Base-by-base conservation (phyloP, 1,284 basidiomycete species). In the Puccinia polysora region DNA sequence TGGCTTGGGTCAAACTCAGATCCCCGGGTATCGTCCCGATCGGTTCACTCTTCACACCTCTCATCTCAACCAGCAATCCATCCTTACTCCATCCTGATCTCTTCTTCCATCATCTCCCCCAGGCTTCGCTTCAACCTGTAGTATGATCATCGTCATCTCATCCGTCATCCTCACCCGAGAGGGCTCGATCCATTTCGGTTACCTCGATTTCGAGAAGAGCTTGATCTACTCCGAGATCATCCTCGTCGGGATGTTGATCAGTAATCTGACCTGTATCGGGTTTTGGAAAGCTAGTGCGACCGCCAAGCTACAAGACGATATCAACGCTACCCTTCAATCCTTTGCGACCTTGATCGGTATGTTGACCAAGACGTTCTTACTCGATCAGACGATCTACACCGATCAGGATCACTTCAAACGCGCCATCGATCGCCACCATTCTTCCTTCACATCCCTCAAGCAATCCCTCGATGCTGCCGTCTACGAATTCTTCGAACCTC, bases 231-330 rank as follows among this genome's bases (percentile, higher is more conserved):
- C 60, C 28, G 69, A 72, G 28, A 64, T 94, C 79, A 87, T 95
- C 52, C 73, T 89, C 43, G 84, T 87, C 63, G 95, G 95, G 52
- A 86, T 87, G 0, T 74, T 83, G 18, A 85, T 93, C 75, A 88
- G 91, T 40, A 96, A 95, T 79, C 49, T 90, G 18, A 86, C 92
- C 45, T 97, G 92, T 80, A 88, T 88, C 77, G 76, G 84, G 40
- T 80, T 97, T 10, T 95, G 91, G 79, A 91, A 90, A 82, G 32
- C 88, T 85, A 89, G 88, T 43, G 94, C 94, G 0, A 91, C 89
- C 0, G 83, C 84, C 18, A 88, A 88, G 72, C 84, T 98, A 6
- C 91, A 94, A 34, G 45, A 53, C 1, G 83, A 91, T 78, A 92
- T 96, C 86, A 86, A 85, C 47, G 87, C 87, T 77, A 91, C 90